phyloP scores from a whole-genome alignment of 495 filamentous ascomycete genomes.

The Chaetomium cochliodes region DNA sequence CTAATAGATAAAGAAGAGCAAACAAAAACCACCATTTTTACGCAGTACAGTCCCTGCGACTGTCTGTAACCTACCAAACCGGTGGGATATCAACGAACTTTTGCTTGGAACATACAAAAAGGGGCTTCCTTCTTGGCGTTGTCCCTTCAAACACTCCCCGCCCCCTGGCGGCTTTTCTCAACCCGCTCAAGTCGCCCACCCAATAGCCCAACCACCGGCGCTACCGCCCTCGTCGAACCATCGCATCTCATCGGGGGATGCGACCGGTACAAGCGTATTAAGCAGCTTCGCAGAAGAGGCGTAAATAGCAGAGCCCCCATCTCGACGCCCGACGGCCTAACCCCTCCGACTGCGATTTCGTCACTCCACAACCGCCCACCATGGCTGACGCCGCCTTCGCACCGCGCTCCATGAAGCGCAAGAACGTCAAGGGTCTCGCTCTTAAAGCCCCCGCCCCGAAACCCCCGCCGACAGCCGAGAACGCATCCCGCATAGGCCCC shows the following conservation, averaged over 20 bases:
- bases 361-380: constrained; percentile 30
- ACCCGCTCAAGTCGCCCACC: constrained; percentile 3
- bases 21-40: background rate
- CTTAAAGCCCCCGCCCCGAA: constrained; percentile 66
- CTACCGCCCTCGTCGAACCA: background rate
- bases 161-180: constrained; percentile 14
- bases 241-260: constrained; percentile 1
- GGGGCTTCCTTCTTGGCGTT: constrained; percentile 6
- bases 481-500: constrained; percentile 52
- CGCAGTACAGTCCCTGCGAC: background rate
- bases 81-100: background rate
- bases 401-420: constrained; percentile 90
- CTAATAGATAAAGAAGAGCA: background rate
- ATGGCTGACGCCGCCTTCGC: constrained; percentile 84
- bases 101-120: background rate
- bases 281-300: background rate
- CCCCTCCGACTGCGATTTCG: background rate
- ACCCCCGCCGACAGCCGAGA: constrained; percentile 44
- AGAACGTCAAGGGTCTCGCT: constrained; percentile 95
- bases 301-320: background rate
- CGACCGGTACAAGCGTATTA: background rate
- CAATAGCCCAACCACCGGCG: background rate
- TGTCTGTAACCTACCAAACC: background rate
- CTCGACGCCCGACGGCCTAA: background rate
- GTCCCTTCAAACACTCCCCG: constrained; percentile 9